A percentile compares a stretch with the other conserved stretches of the same genome.
These are phyloP conservation scores for Magnusiomyces fungicola DNA, from an alignment of 1,139 yeast genomes.

Conservation along the genomic window DNA sequence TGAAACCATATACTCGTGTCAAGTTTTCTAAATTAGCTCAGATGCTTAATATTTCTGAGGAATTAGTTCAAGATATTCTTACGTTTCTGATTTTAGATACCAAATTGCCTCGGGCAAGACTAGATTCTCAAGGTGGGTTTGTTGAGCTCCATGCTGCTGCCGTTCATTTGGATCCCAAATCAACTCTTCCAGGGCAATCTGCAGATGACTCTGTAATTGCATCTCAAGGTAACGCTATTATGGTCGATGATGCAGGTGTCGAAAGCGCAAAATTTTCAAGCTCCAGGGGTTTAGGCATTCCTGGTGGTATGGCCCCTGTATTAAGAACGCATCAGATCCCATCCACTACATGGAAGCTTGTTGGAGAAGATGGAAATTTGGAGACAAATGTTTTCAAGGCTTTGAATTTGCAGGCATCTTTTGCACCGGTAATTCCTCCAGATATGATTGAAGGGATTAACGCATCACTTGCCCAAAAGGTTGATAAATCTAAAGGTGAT, in stretches of 20 bases:
- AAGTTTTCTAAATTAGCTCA: constrained; percentile 30
- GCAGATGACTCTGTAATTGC: not conserved
- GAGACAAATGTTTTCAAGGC: not conserved
- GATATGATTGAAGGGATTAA: not conserved
- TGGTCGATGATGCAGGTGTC: not conserved
- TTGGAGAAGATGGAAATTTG: not conserved
- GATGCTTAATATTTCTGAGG: constrained; percentile 23
- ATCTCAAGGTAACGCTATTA: not conserved
- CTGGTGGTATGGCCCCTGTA: not conserved
- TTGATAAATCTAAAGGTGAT: not conserved
- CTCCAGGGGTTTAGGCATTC: not conserved
- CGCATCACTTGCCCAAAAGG: not conserved
- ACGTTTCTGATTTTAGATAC: constrained; percentile 43
- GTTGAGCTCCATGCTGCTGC: constrained; percentile 2
- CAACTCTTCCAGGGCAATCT: not conserved
- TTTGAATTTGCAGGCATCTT: not conserved
- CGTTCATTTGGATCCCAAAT: not conserved
- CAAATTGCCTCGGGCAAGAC: constrained; percentile 36
- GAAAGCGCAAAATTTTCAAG: not conserved
- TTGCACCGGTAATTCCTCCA: not conserved
- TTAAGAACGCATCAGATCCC: not conserved
- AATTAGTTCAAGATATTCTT: constrained; percentile 37
- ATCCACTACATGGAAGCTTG: not conserved
- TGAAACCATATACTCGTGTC: constrained; percentile 36
- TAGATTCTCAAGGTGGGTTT: constrained; percentile 33